These are phyloP conservation scores for Colletotrichum sp. DNA, from an alignment of 2,329 filamentous ascomycete species.

Conservation along the genomic window DNA sequence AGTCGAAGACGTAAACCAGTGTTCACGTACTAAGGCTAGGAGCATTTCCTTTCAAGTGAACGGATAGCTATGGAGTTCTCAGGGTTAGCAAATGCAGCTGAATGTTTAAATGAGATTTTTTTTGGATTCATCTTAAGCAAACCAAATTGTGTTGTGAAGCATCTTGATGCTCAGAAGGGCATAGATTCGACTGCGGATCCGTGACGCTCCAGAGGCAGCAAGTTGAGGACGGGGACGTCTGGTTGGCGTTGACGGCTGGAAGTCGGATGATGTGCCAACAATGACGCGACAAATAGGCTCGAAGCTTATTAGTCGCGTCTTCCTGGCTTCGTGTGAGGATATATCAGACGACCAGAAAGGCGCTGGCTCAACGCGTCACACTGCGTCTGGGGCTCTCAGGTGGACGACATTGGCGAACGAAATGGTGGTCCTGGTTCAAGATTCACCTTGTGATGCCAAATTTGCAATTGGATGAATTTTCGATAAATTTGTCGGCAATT, in stretches of 20 bases:
- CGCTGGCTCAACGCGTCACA: not conserved
- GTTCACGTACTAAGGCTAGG: not conserved
- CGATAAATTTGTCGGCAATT: not conserved
- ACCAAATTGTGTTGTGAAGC: not conserved
- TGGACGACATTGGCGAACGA: not conserved
- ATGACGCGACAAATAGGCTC: not conserved
- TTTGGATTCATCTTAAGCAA: not conserved
- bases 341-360: not conserved
- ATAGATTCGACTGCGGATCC: not conserved
- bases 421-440: accelerated
- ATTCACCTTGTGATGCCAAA: not conserved
- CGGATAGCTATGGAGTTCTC: not conserved
- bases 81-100: not conserved
- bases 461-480: not conserved
- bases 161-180: not conserved
- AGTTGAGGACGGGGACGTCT: not conserved
- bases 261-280: not conserved
- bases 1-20: not conserved
- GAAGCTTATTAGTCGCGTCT: not conserved
- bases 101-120: not conserved
- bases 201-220: not conserved
- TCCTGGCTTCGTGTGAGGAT: not conserved
- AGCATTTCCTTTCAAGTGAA: not conserved
- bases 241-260: not conserved
- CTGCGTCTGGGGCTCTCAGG: not conserved